Evolutionary conservation across 2,329 filamentous ascomycete species (phyloP).

Genomic region (Chrysosporium queenslandicum): DNA sequence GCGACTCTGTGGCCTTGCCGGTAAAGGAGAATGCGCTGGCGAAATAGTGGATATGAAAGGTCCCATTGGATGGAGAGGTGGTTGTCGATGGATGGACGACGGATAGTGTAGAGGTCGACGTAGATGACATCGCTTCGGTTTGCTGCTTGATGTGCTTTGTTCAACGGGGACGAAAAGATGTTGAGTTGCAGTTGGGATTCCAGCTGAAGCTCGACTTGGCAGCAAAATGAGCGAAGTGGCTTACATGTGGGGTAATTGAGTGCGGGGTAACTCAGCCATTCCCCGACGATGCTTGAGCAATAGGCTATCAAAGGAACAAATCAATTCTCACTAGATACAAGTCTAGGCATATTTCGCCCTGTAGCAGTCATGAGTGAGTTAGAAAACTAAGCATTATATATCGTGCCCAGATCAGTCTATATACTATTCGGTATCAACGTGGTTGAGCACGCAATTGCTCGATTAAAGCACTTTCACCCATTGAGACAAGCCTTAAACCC

Average conservation of each 20-base stretch:
- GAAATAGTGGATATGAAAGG: conserved; percentile 40
- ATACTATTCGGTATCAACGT: too few species aligned
- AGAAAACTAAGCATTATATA: too few species aligned
- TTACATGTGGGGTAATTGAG: not conserved
- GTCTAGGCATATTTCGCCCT: too few species aligned
- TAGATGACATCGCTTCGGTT: conserved; percentile 1
- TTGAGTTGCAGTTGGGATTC: too few species aligned
- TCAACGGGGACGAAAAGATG: too few species aligned
- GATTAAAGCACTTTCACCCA: not conserved
- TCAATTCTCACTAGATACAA: too few species aligned
- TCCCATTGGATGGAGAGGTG: conserved; percentile 14
- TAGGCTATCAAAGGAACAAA: too few species aligned
- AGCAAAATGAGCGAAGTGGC: not conserved
- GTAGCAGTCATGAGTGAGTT: too few species aligned
- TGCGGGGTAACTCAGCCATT: not conserved
- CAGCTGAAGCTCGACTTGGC: not conserved
- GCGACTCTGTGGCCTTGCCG: conserved; percentile 30
- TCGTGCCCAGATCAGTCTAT: too few species aligned
- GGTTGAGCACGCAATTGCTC: too few species aligned
- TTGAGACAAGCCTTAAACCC: conserved; percentile 51
- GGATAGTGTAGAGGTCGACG: not conserved
- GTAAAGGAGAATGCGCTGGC: conserved; percentile 36
- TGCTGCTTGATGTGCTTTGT: not conserved
- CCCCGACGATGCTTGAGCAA: too few species aligned
- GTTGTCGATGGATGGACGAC: not conserved